Base-by-base conservation (phyloP, 2,329 filamentous ascomycete genomes). In the Bimuria novae-zelandiae region DNA sequence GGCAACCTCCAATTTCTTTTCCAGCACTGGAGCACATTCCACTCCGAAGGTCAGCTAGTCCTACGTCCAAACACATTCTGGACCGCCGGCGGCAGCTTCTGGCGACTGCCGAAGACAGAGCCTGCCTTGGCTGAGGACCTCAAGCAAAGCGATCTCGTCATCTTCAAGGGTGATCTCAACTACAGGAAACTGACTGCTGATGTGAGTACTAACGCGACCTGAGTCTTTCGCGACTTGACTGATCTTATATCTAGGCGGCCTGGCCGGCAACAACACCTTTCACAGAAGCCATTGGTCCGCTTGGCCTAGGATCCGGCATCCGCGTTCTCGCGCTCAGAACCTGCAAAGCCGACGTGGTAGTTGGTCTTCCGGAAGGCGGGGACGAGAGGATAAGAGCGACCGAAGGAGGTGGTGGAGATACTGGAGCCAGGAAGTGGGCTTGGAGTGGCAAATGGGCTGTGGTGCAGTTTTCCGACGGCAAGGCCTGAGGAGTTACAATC, bases 161-260 rank as follows among this genome's bases (percentile, higher is more conserved):
- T 99, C 51, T 97, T 97, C 80, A 99, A 99, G 80, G 94, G 94
- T 2, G 94, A 99, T 71, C 73, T 99, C 63, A 99, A 99, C 77
- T 99, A 97, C 75, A 82, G 94, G 56, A 99, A 99, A 75, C 75
- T 99, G 61, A 92, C 89, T 25, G 89, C 85, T 43, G 94, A 99
- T 80, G 91, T 93, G 77, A 79, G 88, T 79, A n/a, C n/a, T n/a
- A n/a, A n/a, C n/a, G n/a, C n/a, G n/a, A n/a, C n/a, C n/a, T n/a
- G n/a, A n/a, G n/a, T n/a, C n/a, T n/a, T n/a, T n/a, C n/a, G n/a
- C n/a, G n/a, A n/a, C n/a, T n/a, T n/a, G n/a, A n/a, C n/a, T n/a
- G n/a, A n/a, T n/a, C n/a, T n/a, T n/a, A n/a, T n/a, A n/a, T n/a
- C n/a, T n/a, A 90, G 88, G 86, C 83, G 23, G 79, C 80, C 53